Evolutionary conservation across 106 monocot species (phyloP).

Genomic region (Cymbidium sinense): DNA sequence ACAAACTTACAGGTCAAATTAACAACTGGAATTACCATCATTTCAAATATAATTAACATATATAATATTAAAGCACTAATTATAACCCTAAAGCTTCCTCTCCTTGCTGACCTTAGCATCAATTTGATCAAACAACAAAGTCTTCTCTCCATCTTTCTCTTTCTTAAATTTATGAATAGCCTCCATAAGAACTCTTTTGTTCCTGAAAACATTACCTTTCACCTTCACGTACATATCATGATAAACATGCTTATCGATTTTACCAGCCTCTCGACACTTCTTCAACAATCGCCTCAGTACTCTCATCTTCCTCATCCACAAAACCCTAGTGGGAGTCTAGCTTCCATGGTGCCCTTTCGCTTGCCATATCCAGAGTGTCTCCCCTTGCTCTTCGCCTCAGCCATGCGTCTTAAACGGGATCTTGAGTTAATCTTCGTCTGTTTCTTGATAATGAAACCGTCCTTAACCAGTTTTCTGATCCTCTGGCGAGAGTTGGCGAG

Average conservation of each 20-base stretch:
- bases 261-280: slow-evolving; percentile 19
- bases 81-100: too few relatives aligned
- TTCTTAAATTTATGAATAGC: background rate
- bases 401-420: background rate
- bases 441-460: background rate
- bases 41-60: too few relatives aligned
- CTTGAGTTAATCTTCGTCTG: background rate
- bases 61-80: too few relatives aligned
- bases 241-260: slow-evolving; percentile 32
- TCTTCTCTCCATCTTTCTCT: too few relatives aligned
- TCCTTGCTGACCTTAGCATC: too few relatives aligned
- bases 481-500: background rate
- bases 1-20: too few relatives aligned
- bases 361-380: background rate
- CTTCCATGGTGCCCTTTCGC: slow-evolving; percentile 25
- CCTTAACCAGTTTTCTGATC: background rate
- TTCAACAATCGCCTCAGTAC: slow-evolving; percentile 20
- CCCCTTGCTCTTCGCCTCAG: background rate
- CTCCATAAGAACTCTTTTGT: background rate
- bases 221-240: slow-evolving; percentile 12
- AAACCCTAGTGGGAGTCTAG: slow-evolving; percentile 20
- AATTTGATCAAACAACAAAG: too few relatives aligned
- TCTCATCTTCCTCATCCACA: slow-evolving; percentile 27
- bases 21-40: too few relatives aligned
- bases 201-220: background rate